Evolutionary conservation across 2,329 filamentous ascomycete genomes (phyloP), one percentile per base, ranked within the genome.

Genomic region (Diaporthe sp.): DNA sequence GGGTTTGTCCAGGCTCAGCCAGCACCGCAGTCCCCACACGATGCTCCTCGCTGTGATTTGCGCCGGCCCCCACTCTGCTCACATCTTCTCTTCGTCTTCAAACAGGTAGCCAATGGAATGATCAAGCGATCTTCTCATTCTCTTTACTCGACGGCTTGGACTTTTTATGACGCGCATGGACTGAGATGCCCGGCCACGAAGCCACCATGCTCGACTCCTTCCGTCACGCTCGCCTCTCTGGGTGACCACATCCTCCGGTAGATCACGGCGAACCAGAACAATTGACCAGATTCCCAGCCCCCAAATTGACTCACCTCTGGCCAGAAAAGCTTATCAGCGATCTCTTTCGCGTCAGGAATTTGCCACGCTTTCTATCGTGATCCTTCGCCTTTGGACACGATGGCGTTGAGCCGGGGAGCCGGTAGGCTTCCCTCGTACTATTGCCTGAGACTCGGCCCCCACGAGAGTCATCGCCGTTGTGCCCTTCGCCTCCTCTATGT

Each of bases 1-100:
- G 12, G 42, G 65, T 39, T 37, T 50, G 39, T 63, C 39, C 59
- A 17, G 55, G 50, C 51, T 66, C 59, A 61, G 61, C 63, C 70
- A 61, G 30, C 51, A 53, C 65, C 72, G 74, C 55, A 71, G 19
- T 70, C 61, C 51, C 69, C 74, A 74, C 59, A 66, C 44, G 42
- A 32, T 58, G 69, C 59, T 75, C 69, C 74, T 74, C 37, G 59
- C 69, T 70, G 51, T 63, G 61, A 47, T 69, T 71, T 59, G 42
- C 58, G 53, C 66, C 70, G 69, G 74, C 72, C 74, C 72, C 74
- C 74, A 68, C 35, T 61, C 27, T 32, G 32, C 44, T 42, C 51
- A 51, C 53, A 17, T 32, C 19, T 56, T 51, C 32, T 39, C 37
- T 32, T 58, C 35, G 22, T 15, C 35, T 27, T 35, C 50, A 51